A percentile compares a stretch with the other conserved stretches of the same genome.
These are phyloP conservation scores for Aquilaria malaccensis DNA, from an alignment of 345 rosid genomes.

Conservation along the genomic window DNA sequence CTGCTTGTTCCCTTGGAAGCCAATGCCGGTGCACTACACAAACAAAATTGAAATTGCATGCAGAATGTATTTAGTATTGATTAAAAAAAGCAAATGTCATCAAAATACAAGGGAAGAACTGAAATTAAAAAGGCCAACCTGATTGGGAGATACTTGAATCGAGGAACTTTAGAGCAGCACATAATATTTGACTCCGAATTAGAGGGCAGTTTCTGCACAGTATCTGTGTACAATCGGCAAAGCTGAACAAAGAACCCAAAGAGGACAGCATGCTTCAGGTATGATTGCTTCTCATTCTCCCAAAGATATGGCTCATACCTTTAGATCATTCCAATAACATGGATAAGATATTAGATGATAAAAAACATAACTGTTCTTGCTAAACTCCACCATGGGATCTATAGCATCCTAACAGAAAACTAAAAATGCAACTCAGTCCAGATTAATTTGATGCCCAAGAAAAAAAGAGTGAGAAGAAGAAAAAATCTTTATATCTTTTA, in stretches of 20 bases:
- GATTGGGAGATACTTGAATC: slow-evolving; percentile 96
- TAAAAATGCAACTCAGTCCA: too few relatives aligned
- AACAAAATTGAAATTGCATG: slow-evolving; percentile 1
- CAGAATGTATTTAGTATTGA: neutral
- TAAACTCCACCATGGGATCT: too few relatives aligned
- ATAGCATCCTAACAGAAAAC: too few relatives aligned
- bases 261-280: slow-evolving; percentile 89
- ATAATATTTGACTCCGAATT: slow-evolving; percentile 91
- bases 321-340: neutral
- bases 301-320: slow-evolving; percentile 94
- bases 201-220: slow-evolving; percentile 79
- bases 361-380: too few relatives aligned
- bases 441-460: too few relatives aligned
- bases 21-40: slow-evolving; percentile 72
- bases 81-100: neutral
- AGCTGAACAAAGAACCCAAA: slow-evolving; percentile 99
- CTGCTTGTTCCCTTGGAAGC: slow-evolving; percentile 65
- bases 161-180: slow-evolving; percentile 91
- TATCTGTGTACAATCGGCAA: slow-evolving; percentile 80
- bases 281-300: slow-evolving; percentile 92
- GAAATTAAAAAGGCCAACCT: slow-evolving; percentile 38
- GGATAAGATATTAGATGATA: too few relatives aligned
- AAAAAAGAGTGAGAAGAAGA: too few relatives aligned
- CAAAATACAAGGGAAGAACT: slow-evolving; percentile 7
- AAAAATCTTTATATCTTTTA: too few relatives aligned